Base-by-base conservation (phyloP, 192 early-diverging fungal species). In the Backusella circina region DNA sequence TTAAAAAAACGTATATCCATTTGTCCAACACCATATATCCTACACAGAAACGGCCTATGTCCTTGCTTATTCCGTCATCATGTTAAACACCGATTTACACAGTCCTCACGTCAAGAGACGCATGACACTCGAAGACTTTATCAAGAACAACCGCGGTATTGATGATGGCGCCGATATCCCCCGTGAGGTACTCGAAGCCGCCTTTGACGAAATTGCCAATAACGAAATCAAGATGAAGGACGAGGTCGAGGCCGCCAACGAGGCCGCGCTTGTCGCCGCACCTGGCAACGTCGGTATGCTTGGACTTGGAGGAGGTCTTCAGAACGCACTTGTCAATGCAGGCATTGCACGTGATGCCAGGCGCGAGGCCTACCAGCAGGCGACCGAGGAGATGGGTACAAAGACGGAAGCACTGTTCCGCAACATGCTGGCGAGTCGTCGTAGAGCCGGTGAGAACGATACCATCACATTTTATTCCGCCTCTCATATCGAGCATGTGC, bases 171-270 rank as follows among this genome's bases (percentile, higher is more conserved):
- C 78, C 9, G 91, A 97, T 82, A 81, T 98, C 64, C 89, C 93
- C 13, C 83, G 86, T 35, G 91, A 90, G 68, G 88, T 91, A 65
- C 84, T 97, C n/a, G 81, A 76, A 26, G 75, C 67, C 1, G 95
- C 96, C 47, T 98, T 90, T 79, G 91, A 97, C 64, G 90, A 97
- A 73, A 94, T 98, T 38, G 81, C 77, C 37, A 66, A 41, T 13
- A 90, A 97, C 72, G 97, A 98, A 84, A 98, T 98, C 79, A 93
- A 93, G 68, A 90, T 98, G 89, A 95, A 96, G 72, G 96, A 97
- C 73, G 96, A 98, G 70, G 90, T 89, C 15, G 90, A 90, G 2
- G 86, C 90, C 7, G 85, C 88, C 2, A 65, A 83, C 18, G 84
- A 88, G 50, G 86, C 87, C 2, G 73, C 83, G 23, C 83, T 91